Base-by-base conservation (phyloP, 805 yeast species). In the Yarrowia hollandica region DNA sequence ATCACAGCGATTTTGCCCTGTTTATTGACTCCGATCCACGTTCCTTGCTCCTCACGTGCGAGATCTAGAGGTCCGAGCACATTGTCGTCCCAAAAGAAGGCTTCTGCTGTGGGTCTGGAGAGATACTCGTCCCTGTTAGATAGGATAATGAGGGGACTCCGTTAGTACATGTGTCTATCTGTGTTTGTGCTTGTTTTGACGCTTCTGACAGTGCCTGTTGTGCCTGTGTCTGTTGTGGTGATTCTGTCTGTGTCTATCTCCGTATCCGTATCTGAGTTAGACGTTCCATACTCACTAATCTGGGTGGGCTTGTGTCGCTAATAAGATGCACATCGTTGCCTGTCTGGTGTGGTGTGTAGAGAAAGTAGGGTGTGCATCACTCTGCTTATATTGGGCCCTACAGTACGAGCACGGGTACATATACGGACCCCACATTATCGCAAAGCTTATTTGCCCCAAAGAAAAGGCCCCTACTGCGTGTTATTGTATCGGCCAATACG, bases 111-210 rank as follows among this genome's bases (percentile, higher is more conserved):
- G 1, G 85, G 83, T 52, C 99, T 73, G 41, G 76, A 79, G 68
- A 87, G 83, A 66, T 74, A 88, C 70, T 94, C 99, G 68, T 94
- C 99, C 44, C 99, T 72, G 68, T 92, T 92, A 3, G 96, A 88
- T 3, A 89, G 73, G 4, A 90, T 68, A 1, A 92, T 79, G 35
- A 92, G 75, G 0, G 95, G 88, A 19, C 54, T 44, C 15, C 4
- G 21, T 41, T 41, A 41, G 23, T n/a, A 14, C 5, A n/a, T 22
- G 28, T 25, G 28, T 25, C 28, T 7, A 25, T n/a, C n/a, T n/a
- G n/a, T n/a, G n/a, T n/a, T n/a, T n/a, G n/a, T n/a, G n/a, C n/a
- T n/a, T n/a, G n/a, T n/a, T n/a, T n/a, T n/a, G n/a, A n/a, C n/a
- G n/a, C n/a, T n/a, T n/a, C n/a, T n/a, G n/a, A n/a, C 10, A 7